Base-by-base conservation (phyloP, 768 basidiomycete genomes). In the Steccherinum ochraceum region DNA sequence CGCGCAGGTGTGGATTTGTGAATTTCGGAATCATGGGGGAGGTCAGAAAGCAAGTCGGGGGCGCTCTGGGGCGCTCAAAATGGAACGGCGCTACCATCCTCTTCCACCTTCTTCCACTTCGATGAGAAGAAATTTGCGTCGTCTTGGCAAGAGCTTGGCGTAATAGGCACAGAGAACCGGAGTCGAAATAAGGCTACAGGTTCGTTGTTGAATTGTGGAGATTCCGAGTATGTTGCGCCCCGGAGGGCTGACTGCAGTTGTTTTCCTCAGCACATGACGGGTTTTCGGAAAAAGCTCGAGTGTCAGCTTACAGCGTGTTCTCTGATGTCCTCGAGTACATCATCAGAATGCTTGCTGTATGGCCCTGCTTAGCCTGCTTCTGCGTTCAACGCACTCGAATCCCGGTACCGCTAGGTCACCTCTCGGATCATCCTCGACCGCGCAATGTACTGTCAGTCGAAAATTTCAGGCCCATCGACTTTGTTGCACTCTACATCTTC, bases 1-100 rank as follows among this genome's bases (percentile, higher is more conserved):
- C 18, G 11, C 46, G 45, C 12, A 51, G 23, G 24, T 53, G 49
- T 19, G 55, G 55, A 24, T 56, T 56, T 5, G 49, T 30, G 24
- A 53, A 53, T 24, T 40, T 47, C 12, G 55, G 49, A 5, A 53
- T 24, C 54, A 52, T 51, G 30, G 7, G 7, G 30, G 7, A 35
- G n/a, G 30, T 35, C 30, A 35, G 30, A 35, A 35, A 35, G 30
- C 30, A 35, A 35, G n/a, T n/a, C n/a, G n/a, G n/a, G n/a, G n/a
- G n/a, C n/a, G n/a, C n/a, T n/a, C n/a, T n/a, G n/a, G n/a, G n/a
- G n/a, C n/a, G n/a, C n/a, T n/a, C n/a, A n/a, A n/a, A n/a, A n/a
- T n/a, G n/a, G n/a, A n/a, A n/a, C n/a, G n/a, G n/a, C n/a, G n/a
- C n/a, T n/a, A n/a, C n/a, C n/a, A n/a, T n/a, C n/a, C n/a, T n/a